These are phyloP conservation scores for Rauvolfia tetraphylla DNA, from an alignment of 257 asterid genomes.

Conservation along the genomic window DNA sequence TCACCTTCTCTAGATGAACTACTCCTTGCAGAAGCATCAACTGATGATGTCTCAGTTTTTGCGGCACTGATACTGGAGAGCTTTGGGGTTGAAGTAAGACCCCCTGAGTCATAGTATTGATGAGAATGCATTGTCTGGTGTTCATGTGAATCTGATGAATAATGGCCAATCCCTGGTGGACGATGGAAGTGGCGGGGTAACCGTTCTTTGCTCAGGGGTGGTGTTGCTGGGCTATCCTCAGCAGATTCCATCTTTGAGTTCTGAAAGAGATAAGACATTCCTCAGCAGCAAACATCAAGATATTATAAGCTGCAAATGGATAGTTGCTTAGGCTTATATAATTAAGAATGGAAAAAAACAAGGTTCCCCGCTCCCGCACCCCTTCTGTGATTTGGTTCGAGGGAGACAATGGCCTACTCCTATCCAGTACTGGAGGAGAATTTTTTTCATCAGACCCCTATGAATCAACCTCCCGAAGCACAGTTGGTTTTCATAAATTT, in stretches of 20 bases:
- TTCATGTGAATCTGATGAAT: conserved; percentile 51
- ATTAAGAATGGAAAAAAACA: not conserved
- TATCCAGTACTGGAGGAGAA: not conserved
- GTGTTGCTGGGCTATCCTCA: conserved; percentile 74
- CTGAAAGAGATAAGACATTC: conserved; percentile 35
- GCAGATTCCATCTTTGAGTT: conserved; percentile 54
- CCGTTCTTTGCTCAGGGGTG: conserved; percentile 61
- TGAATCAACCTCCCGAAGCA: not conserved
- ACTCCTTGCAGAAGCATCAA: conserved; percentile 72
- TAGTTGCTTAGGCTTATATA: not conserved
- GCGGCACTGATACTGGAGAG: conserved; percentile 74
- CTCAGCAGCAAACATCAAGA: conserved; percentile 8
- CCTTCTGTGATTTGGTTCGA: not conserved
- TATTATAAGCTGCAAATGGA: not conserved
- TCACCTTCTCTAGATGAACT: conserved; percentile 80
- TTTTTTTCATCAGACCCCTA: not conserved
- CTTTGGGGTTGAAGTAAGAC: conserved; percentile 66
- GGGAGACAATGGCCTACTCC: not conserved
- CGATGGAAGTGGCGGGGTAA: conserved; percentile 44
- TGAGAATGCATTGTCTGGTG: conserved; percentile 34
- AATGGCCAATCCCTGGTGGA: conserved; percentile 40
- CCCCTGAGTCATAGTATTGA: conserved; percentile 44
- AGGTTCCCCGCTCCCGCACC: too few species aligned
- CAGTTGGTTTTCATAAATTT: not conserved
- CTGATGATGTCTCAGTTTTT: conserved; percentile 65